Base-by-base conservation (phyloP, 768 basidiomycete genomes). In the Leccinum fibrillosum region DNA sequence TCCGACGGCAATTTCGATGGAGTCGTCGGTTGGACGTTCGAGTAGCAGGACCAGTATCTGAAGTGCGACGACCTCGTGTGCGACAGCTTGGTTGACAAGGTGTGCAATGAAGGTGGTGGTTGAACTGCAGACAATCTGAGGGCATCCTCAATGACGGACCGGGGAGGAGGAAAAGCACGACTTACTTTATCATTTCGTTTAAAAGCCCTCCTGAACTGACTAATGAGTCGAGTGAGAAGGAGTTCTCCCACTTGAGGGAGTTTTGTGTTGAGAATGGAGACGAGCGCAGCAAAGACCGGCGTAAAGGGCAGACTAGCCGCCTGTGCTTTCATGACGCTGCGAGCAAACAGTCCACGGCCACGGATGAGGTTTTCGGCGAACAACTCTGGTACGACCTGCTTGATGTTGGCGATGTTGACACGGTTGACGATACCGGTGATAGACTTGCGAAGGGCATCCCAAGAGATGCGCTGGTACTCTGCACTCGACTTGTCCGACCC, bases 401-500 rank as follows among this genome's bases (percentile, higher is more conserved):
- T 97, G 83, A 99, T 99, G 72, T 98, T 98, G 64, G 87, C 81
- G 19, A 94, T 82, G 73, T 98, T 98, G 77, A 99, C 92, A 80
- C 97, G 90, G 80, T 99, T 99, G 80, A 98, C 96, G 65, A 98
- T 89, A 93, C 97, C 97, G 28, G 97, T 98, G 68, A 99, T 90
- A 52, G 89, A 92, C 76, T 99, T 99, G 70, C 95, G 87, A 59
- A 99, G 77, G 2, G 97, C 97, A 69, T 99, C 97, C 97, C 97
- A 99, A 10, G 93, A 91, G 58, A 99, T 76, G 10, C 97, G 83
- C 74, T 99, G 97, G 74, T 90, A 98, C 75, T 97, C 95, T 19
- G 87, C 66, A 58, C 90, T 89, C 49, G 80, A 78, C 77, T 95
- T 95, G 78, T 97, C 92, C 61, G 80, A 75, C 6, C 84, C 75